Base-by-base conservation (phyloP, 202 grass and related monocot genomes). In the Zizania palustris region DNA sequence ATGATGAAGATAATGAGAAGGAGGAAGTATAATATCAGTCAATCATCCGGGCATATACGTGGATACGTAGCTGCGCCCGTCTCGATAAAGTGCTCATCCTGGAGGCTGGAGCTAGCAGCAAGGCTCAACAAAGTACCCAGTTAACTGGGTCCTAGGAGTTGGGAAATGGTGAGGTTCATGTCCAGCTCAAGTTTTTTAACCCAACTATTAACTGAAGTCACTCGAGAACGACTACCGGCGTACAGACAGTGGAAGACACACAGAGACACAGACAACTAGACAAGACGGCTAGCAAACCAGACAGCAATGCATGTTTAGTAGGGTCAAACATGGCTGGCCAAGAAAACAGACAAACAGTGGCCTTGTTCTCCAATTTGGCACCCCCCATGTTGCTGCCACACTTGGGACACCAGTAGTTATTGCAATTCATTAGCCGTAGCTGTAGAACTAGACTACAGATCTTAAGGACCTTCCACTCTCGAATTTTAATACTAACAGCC, bases 271-370 rank as follows among this genome's bases (percentile, higher is more conserved):
- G 79, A 44, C 67, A 6, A 28, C 28, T 5, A 18, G 81, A 69
- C 73, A 80, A 54, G 65, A 84, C 80, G 64, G 22, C 39, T 37
- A 69, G 69, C 69, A 18, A 63, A 49, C 40, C 56, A 80, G 63
- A 44, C 80, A 65, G 48, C 70, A 65, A 40, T 11, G 64, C 86
- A 80, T 66, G 81, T 84, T n/a, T 88, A 70, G 75, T 28, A 80
- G 77, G 81, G 75, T 65, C 79, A 28, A 54, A 44, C 76, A 71
- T n/a, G 28, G 28, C 28, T 28, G 28, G 53, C 22, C 69, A 64
- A 40, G 21, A 19, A 28, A 28, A 28, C 28, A 28, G 28, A 28
- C 28, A 5, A 74, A 64, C 69, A 43, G 46, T 46, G 33, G 40
- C 33, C 58, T 41, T 70, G 64, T 28, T 59, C 65, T 53, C 57